phyloP scores from a whole-genome alignment of 1,284 basidiomycete species.

The Cryptococcus depauperatus region DNA sequence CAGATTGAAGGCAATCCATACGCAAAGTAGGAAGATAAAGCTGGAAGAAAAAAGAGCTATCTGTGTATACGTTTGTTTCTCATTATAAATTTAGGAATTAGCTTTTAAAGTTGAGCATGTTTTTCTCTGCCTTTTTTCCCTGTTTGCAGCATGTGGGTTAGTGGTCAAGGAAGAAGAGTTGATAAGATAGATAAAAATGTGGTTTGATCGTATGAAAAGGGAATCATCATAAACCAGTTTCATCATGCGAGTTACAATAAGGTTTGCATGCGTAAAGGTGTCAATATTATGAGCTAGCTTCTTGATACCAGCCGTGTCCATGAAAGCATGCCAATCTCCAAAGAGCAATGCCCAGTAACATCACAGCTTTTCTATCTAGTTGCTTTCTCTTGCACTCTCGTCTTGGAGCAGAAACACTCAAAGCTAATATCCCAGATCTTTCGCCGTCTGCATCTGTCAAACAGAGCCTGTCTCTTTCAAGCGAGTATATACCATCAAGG shows the following conservation, averaged over 20 bases:
- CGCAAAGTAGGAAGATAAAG: slow-evolving; percentile 5
- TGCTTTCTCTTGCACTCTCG: background rate
- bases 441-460: background rate
- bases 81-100: background rate
- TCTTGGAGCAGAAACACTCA: background rate
- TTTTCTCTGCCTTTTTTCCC: background rate
- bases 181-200: too few relatives aligned
- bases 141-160: background rate
- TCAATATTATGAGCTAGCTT: too few relatives aligned
- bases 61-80: slow-evolving; percentile 1
- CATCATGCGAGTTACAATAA: too few relatives aligned
- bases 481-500: background rate
- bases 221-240: too few relatives aligned
- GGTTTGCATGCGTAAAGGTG: too few relatives aligned
- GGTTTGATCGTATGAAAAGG: too few relatives aligned
- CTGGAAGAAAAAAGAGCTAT: background rate
- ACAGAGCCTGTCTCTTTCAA: background rate
- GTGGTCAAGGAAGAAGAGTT: background rate
- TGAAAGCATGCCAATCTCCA: slow-evolving; percentile 10
- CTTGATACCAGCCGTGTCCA: slow-evolving; percentile 12
- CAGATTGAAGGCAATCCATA: slow-evolving; percentile 19
- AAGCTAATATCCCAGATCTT: background rate
- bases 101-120: background rate
- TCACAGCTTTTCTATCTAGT: background rate
- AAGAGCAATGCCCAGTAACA: slow-evolving; percentile 5